These are phyloP conservation scores for Aspergillus alliaceus DNA, from an alignment of 2,329 filamentous ascomycete species.

Conservation along the genomic window DNA sequence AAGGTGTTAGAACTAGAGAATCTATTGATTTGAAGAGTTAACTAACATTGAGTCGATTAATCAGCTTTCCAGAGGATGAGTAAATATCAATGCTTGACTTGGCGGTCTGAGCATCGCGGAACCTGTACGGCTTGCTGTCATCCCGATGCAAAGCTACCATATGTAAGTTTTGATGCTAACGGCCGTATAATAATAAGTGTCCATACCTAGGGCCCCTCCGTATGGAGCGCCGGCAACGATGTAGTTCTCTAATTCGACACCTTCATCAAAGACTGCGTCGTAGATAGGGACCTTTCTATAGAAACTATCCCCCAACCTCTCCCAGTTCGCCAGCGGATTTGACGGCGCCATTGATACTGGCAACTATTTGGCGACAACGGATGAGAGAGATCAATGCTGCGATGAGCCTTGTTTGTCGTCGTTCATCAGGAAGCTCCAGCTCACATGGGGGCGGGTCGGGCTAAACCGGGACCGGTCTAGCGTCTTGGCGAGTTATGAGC, in stretches of 20 bases:
- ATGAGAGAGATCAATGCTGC: neutral
- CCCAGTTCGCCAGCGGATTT: conserved; percentile 85
- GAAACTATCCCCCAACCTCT: conserved; percentile 87
- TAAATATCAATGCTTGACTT: conserved; percentile 93
- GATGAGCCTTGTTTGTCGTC: conserved; percentile 2
- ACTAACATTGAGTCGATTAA: conserved; percentile 69
- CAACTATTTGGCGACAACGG: neutral
- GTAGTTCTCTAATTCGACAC: conserved; percentile 93
- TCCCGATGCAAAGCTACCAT: conserved; percentile 80
- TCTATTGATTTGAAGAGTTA: neutral
- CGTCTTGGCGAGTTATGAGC: neutral
- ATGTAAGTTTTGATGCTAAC: neutral
- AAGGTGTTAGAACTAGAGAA: neutral
- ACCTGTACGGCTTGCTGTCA: conserved; percentile 78
- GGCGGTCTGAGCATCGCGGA: conserved; percentile 67
- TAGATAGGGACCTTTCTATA: conserved; percentile 95
- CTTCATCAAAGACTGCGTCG: conserved; percentile 86
- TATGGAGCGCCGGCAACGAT: conserved; percentile 88
- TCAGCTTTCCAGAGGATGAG: conserved; percentile 84
- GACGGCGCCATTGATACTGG: conserved; percentile 43
- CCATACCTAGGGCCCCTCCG: conserved; percentile 84
- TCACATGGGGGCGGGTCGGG: conserved; percentile 12
- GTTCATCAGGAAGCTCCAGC: conserved; percentile 6
- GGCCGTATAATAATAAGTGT: neutral
- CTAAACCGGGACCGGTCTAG: conserved; percentile 12